Base-by-base conservation (phyloP, 441 rosid genomes). In the Erysimum pusillum region DNA sequence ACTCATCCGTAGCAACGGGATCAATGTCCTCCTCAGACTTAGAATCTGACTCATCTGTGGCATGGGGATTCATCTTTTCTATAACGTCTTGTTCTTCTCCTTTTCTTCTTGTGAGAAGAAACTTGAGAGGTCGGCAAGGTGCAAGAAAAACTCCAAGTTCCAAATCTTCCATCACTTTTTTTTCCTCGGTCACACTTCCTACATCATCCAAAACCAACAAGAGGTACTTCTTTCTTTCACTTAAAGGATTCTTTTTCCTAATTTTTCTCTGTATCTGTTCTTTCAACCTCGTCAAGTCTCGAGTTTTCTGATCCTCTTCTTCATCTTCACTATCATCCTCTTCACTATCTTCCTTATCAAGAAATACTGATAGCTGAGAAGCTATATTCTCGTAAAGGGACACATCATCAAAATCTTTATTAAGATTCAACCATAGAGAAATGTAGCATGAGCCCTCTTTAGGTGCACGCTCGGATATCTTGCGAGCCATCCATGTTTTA, bases 261-360 rank as follows among this genome's bases (percentile, higher is more conserved):
- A n/a, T n/a, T n/a, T n/a, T n/a, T n/a, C n/a, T n/a, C n/a, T n/a
- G n/a, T n/a, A 48, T 48, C 52, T 48, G 2, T 0, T n/a, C 11
- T 3, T 48, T 48, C 52, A 48, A 48, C 22, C 52, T 48, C 4
- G 1, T 17, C 22, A 48, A 48, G 22, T 48, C 22, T 15, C 0
- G 11, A 48, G 22, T 17, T 15, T 15, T 15, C 52, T 48, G 52
- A 48, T 15, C 52, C 52, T 48, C 52, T 7, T 48, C 48, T 6
- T 44, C 52, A 48, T 48, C 52, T 48, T 48, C 52, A 48, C 52
- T 48, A 48, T 48, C 52, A 17, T 48, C 52, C 22, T 48, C 52
- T 15, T 48, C 52, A 48, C 52, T 48, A 22, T 48, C 52, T 48
- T 48, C 52, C 22, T 15, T 48, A 48, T 48, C 52, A 48, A 15